Conservation (phyloP, 2,329 filamentous ascomycete species). For the Coleophoma cylindrospora region DNA sequence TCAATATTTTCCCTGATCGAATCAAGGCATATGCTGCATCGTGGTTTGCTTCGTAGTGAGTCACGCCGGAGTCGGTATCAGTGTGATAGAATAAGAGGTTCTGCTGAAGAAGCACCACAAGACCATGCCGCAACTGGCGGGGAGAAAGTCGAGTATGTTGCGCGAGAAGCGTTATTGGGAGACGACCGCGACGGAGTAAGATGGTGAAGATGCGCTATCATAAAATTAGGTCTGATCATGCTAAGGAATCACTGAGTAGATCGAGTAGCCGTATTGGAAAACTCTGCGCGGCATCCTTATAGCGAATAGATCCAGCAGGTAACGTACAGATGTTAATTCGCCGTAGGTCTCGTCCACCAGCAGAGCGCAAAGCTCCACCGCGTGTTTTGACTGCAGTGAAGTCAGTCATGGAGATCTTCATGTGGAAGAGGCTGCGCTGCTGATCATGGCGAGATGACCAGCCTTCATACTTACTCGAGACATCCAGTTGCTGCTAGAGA, state of each 20-base stretch:
- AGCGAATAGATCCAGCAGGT: background rate
- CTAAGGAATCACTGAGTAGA: conserved; percentile 8
- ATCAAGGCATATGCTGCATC: conserved; percentile 76
- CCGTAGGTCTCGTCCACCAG: conserved; percentile 87
- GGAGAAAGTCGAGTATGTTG: conserved; percentile 67
- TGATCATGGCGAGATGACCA: too few relatives aligned
- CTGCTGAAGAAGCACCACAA: conserved; percentile 83
- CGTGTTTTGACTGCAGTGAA: conserved; percentile 56
- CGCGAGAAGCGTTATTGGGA: conserved; percentile 63
- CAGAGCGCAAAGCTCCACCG: conserved; percentile 84
- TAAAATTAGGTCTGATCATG: too few relatives aligned
- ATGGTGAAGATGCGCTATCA: conserved; percentile 76
- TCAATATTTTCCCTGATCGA: conserved; percentile 75
- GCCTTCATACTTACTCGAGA: conserved; percentile 43
- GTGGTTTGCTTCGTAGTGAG: conserved; percentile 81
- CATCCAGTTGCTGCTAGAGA: conserved; percentile 64
- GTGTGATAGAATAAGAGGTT: conserved; percentile 75
- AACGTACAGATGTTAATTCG: conserved; percentile 81
- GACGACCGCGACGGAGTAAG: conserved; percentile 74
- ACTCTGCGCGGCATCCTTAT: background rate
- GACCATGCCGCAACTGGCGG: conserved; percentile 74
- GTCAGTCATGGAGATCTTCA: conserved; percentile 9
- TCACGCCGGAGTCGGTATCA: conserved; percentile 53
- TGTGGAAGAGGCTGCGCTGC: background rate
- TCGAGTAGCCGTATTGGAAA: background rate